Conservation (phyloP, 148 eudicot species). For the Pouteria glomerata region DNA sequence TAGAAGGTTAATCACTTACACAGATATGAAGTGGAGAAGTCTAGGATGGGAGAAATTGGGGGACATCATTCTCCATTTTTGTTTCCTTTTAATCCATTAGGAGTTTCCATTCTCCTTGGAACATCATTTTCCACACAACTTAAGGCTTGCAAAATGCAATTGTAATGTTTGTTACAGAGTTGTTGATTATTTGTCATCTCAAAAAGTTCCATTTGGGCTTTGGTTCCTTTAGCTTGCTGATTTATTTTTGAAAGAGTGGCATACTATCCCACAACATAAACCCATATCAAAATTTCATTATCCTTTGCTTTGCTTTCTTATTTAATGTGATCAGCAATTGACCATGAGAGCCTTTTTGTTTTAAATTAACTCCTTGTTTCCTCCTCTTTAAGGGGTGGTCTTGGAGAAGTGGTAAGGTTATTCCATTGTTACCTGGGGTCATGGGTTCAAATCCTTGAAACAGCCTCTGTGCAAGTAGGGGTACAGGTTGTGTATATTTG, state of each 20-base stretch:
- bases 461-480: no score
- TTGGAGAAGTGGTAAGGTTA: no score
- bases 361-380: not conserved
- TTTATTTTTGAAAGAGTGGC: not conserved
- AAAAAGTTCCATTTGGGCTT: not conserved
- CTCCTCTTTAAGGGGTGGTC: no score
- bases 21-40: not conserved
- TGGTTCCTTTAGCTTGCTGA: not conserved
- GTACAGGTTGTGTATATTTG: no score
- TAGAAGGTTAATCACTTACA: not conserved
- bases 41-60: not conserved
- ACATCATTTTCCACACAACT: slow-evolving; percentile 4
- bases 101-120: not conserved
- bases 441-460: no score
- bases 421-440: no score
- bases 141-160: not conserved
- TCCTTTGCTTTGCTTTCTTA: not conserved
- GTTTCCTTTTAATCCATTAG: not conserved
- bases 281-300: not conserved
- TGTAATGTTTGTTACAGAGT: not conserved
- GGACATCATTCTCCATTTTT: not conserved
- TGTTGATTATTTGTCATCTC: not conserved
- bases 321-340: not conserved
- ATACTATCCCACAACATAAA: not conserved
- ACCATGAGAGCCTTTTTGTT: not conserved